Base-by-base conservation (phyloP, 2,329 filamentous ascomycete genomes). In the Colletotrichum lindemuthianum region DNA sequence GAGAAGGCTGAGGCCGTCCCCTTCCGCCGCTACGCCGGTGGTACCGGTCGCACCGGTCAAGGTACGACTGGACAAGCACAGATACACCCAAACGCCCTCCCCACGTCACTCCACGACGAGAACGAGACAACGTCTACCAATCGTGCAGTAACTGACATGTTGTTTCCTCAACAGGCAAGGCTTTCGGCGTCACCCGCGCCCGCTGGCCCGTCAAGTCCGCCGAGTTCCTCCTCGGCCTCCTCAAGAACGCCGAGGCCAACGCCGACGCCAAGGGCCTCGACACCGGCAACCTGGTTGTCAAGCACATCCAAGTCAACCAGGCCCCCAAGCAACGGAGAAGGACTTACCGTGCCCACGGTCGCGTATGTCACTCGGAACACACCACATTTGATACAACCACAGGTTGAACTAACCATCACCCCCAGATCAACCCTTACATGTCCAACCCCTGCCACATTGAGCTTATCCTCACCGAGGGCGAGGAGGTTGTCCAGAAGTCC, bases 291-390 rank as follows among this genome's bases (percentile, higher is more conserved):
- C 88, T 99, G 79, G 85, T 98, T 80, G 92, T 99, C 86, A 97
- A 97, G 92, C 96, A 97, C 92, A 99, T 99, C 86, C 96, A 99
- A 88, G 96, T 99, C 89, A 99, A 99, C 92, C 96, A 99, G 89
- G 96, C 96, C 75, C 96, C 96, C 78, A 98, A 98, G 91, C 95
- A 98, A 89, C 91, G 96, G 81, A 90, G 96, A 86, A 91, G 96
- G 83, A 99, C 96, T 80, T 99, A 99, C 92, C 94, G 96, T 90
- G 96, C 96, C 72, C 96, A 99, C 89, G 96, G 96, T 90, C 93
- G 96, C 88, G 95, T 97, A 96, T 77, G 94, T 93, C 24, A 5
- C 24, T 4, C 24, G 5, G 3, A 24, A 24, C 24, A 24, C 24
- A 3, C 24, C n/a, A 9, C n/a, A 9, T 24, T 16, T 12, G 2